Evolutionary conservation across 768 basidiomycete genomes (phyloP).

Genomic region (Thelephora ganbajun): DNA sequence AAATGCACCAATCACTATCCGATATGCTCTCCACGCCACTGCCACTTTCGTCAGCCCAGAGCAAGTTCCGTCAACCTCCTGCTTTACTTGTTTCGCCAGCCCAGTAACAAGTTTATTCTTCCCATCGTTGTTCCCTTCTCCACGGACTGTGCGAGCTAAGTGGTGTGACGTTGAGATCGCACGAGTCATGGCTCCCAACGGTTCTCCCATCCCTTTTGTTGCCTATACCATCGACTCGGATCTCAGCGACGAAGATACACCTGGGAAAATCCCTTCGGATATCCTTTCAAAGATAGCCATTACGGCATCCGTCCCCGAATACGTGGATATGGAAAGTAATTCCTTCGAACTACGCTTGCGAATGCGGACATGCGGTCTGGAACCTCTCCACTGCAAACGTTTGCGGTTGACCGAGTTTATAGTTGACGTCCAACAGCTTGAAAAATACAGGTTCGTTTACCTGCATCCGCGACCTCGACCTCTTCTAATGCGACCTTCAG

Average conservation of each 20-base stretch:
- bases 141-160: constrained; percentile 26
- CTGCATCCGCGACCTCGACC: not conserved
- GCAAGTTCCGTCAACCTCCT: constrained; percentile 26
- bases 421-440: constrained; percentile 47
- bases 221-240: constrained; percentile 11
- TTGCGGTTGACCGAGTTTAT: constrained; percentile 43
- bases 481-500: constrained; percentile 17
- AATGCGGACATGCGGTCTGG: constrained; percentile 40
- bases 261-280: constrained; percentile 29
- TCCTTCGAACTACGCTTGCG: constrained; percentile 43
- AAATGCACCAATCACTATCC: constrained; percentile 35
- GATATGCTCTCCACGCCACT: constrained; percentile 54
- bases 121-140: constrained; percentile 11
- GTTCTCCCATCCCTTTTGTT: constrained; percentile 23
- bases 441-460: constrained; percentile 45
- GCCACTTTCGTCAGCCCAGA: constrained; percentile 32
- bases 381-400: constrained; percentile 32
- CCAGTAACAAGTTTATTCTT: constrained; percentile 26
- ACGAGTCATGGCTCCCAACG: constrained; percentile 29
- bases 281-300: constrained; percentile 52
- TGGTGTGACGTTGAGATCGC: constrained; percentile 31
- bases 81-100: too few relatives aligned
- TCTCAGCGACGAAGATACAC: not conserved
- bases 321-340: constrained; percentile 31
- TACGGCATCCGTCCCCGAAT: constrained; percentile 46